A percentile compares a stretch with the other conserved stretches of the same genome.
Evolutionary conservation across 208 protist genomes (phyloP).

Genomic region (Borovskyia barvae): DNA sequence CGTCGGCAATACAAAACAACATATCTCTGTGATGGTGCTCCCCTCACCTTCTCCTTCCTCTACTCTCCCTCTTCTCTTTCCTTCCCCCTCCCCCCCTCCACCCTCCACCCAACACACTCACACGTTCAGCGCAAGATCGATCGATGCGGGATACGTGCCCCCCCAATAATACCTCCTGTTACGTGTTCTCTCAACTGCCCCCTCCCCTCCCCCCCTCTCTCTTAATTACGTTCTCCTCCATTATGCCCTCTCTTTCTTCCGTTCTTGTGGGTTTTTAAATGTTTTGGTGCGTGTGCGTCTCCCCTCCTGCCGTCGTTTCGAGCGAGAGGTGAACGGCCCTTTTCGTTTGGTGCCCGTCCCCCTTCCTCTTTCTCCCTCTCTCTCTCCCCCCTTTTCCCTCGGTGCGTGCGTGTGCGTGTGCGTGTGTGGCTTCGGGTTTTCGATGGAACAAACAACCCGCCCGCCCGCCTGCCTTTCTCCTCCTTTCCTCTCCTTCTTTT

Average conservation of each 20-base stretch:
- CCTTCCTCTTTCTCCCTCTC: neutral
- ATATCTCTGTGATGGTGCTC: conserved; percentile 15
- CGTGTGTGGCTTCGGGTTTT: neutral
- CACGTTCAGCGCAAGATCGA: neutral
- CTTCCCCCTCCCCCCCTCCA: neutral
- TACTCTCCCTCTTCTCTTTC: conserved; percentile 1
- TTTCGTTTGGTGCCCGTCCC: neutral
- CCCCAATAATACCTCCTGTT: neutral
- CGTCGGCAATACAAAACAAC: no score
- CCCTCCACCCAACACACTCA: neutral
- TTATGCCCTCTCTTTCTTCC: conserved; percentile 11
- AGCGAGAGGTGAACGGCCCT: no score
- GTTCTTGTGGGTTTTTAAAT: neutral
- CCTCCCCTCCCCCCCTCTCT: conserved; percentile 11
- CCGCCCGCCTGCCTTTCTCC: neutral
- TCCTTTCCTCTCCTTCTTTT: neutral
- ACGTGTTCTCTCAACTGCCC: conserved; percentile 11
- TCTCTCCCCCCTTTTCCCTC: neutral
- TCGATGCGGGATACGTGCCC: neutral
- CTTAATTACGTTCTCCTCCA: conserved; percentile 7
- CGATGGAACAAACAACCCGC: neutral
- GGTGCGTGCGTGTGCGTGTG: neutral
- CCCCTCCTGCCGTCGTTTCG: neutral
- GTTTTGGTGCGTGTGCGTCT: neutral
- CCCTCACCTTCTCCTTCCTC: conserved; percentile 3